Evolutionary conservation across 345 rosid genomes (phyloP), one percentile per base, ranked within the genome.

Genomic region (Ceriops tagal): DNA sequence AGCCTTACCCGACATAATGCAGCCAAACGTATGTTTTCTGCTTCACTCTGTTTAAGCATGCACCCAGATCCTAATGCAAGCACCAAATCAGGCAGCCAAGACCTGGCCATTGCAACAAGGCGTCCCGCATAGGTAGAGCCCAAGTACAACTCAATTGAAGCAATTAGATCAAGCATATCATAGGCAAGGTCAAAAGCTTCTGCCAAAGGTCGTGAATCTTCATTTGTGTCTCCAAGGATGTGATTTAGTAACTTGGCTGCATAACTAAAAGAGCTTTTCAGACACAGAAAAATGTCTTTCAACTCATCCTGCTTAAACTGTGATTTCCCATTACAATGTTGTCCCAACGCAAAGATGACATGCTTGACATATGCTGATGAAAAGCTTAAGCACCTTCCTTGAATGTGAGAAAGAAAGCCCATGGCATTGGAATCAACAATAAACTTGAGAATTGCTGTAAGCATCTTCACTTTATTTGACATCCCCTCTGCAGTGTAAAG

Each of bases 71-170:
- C 97, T 69, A 95, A 68, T 67, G 88, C 91, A 70, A 95, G 87
- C 81, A 88, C 73, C 79, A 92, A 67, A 87, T 95, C 99, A 55
- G 97, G 96, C 71, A 95, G 74, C 96, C 99, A 95, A 57, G 88
- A 80, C 79, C 79, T 90, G 53, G 82, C 79, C 65, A 74, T 87
- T 53, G 88, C 75, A 63, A 87, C 56, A 71, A 92, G 75, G 37
- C 84, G 83, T 47, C 78, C 78, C 28, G 92, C 90, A 15, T 69
- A 82, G 58, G 75, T 77, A 20, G 87, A 82, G 49, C 96, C 84
- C 71, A 85, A 13, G 57, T 71, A 72, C 66, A 69, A 51, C 77
- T 92, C 97, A 56, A 78, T 71, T 6, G 82, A 71, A 51, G 77
- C 59, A 57, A 88, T 72, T 34, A 95, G 76, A 73, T 84, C 84